Conservation (phyloP, 129 eudicot species). For the Centella asiatica region DNA sequence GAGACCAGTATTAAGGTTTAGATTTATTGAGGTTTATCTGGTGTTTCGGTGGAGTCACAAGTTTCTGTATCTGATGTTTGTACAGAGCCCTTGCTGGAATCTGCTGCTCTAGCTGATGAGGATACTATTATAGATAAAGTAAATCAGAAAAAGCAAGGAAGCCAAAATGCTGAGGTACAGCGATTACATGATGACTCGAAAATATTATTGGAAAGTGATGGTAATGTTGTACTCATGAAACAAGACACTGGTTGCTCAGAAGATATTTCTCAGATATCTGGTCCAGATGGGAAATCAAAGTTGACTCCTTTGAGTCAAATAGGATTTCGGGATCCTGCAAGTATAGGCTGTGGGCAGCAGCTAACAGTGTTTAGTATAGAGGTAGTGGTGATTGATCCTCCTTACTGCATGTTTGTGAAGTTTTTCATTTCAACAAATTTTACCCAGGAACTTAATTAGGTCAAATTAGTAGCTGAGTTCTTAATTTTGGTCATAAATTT, state of each 20-base stretch:
- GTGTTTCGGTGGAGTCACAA: conserved; percentile 25
- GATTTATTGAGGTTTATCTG: conserved; percentile 17
- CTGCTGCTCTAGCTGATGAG: conserved; percentile 17
- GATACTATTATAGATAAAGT: conserved; percentile 15
- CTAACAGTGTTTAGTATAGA: conserved; percentile 81
- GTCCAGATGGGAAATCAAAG: conserved; percentile 58
- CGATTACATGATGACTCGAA: conserved; percentile 10
- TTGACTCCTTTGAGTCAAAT: conserved; percentile 85
- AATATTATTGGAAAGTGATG: conserved; percentile 14
- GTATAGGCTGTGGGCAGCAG: conserved; percentile 87
- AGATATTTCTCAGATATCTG: conserved; percentile 88
- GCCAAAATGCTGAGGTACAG: conserved; percentile 20
- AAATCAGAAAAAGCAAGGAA: conserved; percentile 26
- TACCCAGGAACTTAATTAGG: neutral
- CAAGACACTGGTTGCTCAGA: conserved; percentile 22
- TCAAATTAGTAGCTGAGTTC: too few species aligned
- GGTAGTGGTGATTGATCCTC: conserved; percentile 25
- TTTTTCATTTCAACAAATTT: neutral
- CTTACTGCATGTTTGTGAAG: neutral
- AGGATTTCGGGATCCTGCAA: conserved; percentile 93
- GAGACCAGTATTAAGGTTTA: conserved; percentile 6
- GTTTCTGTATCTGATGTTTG: conserved; percentile 22
- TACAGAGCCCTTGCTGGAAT: conserved; percentile 11
- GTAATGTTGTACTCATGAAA: conserved; percentile 10
- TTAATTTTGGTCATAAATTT: too few species aligned